Base-by-base conservation (phyloP, 129 eudicot genomes). In the Saussurea involucrata region DNA sequence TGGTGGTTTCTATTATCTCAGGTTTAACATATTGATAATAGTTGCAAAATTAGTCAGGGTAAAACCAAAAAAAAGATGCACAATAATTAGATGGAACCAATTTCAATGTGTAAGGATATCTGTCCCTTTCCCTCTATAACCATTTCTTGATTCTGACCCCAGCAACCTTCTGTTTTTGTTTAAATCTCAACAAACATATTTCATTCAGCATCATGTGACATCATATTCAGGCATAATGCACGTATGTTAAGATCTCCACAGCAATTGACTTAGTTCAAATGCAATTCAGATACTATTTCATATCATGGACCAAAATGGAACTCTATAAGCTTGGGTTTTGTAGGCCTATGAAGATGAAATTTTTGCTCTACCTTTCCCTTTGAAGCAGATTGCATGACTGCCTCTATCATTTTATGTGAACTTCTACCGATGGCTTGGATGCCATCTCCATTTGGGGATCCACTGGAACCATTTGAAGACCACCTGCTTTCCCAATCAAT, bases 341-440 rank as follows among this genome's bases (percentile, higher is more conserved):
- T 57, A 80, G 67, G 49, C 75, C 84, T 74, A 57, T 27, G 25
- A 66, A 29, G 28, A 60, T 1, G 34, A 65, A 64, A n/a, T 1
- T 33, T n/a, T 36, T 49, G 63, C 32, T 58, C 60, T 55, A 92
- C 98, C 93, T 94, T 94, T 80, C 98, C 98, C 83, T 79, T 94
- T 44, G 93, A 85, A 78, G 98, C 97, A 63, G 93, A 87, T 82
- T 91, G 98, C 98, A 94, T 94, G 73, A 94, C 98, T 4, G 97
- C 96, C 72, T 94, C 98, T 46, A 94, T 94, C 90, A 86, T 86
- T 86, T 94, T 94, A 82, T 94, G 98, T 15, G 98, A 94, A 79
- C 98, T 94, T 87, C 98, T 91, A 63, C 97, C 98, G 68, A 94
- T 87, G 68, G 98, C 90, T 83, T 94, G 98, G 81, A 94, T 94